phyloP scores from a whole-genome alignment of 805 yeast genomes.

The Schizosaccharomyces lindneri region DNA sequence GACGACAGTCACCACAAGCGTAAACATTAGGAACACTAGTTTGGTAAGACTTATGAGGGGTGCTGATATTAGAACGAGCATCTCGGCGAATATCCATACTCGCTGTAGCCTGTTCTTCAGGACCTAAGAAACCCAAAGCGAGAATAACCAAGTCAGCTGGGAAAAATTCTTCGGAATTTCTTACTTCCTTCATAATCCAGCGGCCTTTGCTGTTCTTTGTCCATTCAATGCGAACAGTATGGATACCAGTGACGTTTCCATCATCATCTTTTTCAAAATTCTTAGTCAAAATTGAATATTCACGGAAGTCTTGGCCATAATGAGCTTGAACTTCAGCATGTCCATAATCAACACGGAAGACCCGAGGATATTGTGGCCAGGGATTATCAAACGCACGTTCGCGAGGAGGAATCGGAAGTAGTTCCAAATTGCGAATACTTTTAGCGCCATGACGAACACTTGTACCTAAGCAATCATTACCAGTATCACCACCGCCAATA shows the following conservation, averaged over 20 bases:
- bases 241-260: slow-evolving; percentile 84
- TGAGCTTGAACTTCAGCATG: slow-evolving; percentile 86
- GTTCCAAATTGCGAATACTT: slow-evolving; percentile 79
- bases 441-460: slow-evolving; percentile 92
- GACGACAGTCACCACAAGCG: slow-evolving; percentile 97
- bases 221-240: slow-evolving; percentile 96
- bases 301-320: slow-evolving; percentile 94
- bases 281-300: slow-evolving; percentile 80
- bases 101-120: slow-evolving; percentile 36
- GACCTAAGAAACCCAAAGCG: slow-evolving; percentile 96
- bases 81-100: slow-evolving; percentile 41
- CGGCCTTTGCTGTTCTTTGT: slow-evolving; percentile 84
- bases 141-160: slow-evolving; percentile 82
- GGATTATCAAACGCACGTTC: slow-evolving; percentile 83
- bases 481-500: slow-evolving; percentile 99
- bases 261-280: slow-evolving; percentile 88
- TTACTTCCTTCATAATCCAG: slow-evolving; percentile 97
- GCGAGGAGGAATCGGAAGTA: slow-evolving; percentile 75
- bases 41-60: slow-evolving; percentile 22
- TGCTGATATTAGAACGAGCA: slow-evolving; percentile 59
- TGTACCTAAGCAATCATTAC: slow-evolving; percentile 96
- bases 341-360: slow-evolving; percentile 93
- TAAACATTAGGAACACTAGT: slow-evolving; percentile 29
- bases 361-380: slow-evolving; percentile 99
- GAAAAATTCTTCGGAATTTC: slow-evolving; percentile 81